These are phyloP conservation scores for Trifolium dubium DNA, from an alignment of 306 rosid genomes.

Conservation along the genomic window DNA sequence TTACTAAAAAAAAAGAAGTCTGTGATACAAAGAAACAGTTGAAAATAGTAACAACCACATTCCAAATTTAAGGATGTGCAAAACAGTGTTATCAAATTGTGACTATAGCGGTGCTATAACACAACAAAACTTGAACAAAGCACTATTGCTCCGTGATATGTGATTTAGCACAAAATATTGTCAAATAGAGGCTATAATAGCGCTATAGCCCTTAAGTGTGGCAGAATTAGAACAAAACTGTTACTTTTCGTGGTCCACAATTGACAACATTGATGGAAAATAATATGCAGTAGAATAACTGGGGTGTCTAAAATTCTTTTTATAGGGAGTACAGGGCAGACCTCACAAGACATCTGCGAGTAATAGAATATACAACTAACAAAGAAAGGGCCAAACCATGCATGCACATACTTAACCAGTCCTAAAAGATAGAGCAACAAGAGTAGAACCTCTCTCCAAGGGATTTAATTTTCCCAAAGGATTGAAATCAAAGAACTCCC, in stretches of 20 bases:
- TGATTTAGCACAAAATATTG: not conserved
- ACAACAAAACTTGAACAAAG: not conserved
- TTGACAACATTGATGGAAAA: too few species aligned
- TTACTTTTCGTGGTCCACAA: too few species aligned
- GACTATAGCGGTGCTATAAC: not conserved
- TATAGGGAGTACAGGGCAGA: not conserved
- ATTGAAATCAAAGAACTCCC: not conserved
- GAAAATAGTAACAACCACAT: slow-evolving; percentile 1
- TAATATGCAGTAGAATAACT: not conserved
- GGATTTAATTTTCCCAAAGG: not conserved
- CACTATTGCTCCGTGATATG: not conserved
- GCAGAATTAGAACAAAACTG: too few species aligned
- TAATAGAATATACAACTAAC: not conserved
- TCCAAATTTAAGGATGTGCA: not conserved
- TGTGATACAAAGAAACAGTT: slow-evolving; percentile 11
- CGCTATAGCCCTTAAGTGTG: not conserved
- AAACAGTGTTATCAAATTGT: not conserved
- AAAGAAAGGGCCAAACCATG: slow-evolving; percentile 12
- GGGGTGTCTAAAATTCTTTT: not conserved
- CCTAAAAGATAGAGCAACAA: slow-evolving; percentile 10
- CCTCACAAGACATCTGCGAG: not conserved
- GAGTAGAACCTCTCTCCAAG: not conserved
- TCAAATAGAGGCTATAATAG: not conserved
- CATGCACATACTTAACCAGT: slow-evolving; percentile 2
- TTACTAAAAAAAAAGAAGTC: slow-evolving; percentile 30